Percentiles rank a stretch among this genome's conserved stretches.
These are phyloP conservation scores for Globisporangium nodosum DNA, from an alignment of 352 stramenopile genomes.

Conservation along the genomic window DNA sequence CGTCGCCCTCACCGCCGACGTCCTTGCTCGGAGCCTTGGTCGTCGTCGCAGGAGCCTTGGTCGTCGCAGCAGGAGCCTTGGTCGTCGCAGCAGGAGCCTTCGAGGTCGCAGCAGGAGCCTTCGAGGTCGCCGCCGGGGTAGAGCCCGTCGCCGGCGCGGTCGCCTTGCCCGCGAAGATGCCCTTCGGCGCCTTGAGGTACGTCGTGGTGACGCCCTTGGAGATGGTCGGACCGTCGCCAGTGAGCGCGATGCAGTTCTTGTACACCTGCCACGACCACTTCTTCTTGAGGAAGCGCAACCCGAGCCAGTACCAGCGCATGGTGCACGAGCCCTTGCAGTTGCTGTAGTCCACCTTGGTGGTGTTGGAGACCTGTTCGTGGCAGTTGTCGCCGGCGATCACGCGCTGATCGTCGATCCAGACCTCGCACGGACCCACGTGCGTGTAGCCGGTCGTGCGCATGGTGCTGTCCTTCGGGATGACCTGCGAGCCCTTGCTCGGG, in stretches of 20 bases:
- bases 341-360: conserved; percentile 39
- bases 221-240: conserved; percentile 11
- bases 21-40: conserved; percentile 2
- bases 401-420: conserved; percentile 48
- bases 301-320: conserved; percentile 54
- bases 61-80: conserved; percentile 1
- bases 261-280: conserved; percentile 61
- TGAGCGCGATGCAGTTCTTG: conserved; percentile 39
- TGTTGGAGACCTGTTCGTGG: conserved; percentile 20
- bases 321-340: conserved; percentile 33
- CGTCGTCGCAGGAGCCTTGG: conserved; percentile 3
- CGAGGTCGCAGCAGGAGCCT: not conserved
- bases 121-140: conserved; percentile 1
- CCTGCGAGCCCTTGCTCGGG: conserved; percentile 9
- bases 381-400: conserved; percentile 38
- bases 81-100: not conserved
- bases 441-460: conserved; percentile 50
- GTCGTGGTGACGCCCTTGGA: conserved; percentile 11
- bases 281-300: conserved; percentile 38
- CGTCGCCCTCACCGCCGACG: conserved; percentile 1
- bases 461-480: conserved; percentile 17
- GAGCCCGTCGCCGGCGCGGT: not conserved
- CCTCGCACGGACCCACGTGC: conserved; percentile 50
- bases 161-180: conserved; percentile 9
- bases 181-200: conserved; percentile 6